These are phyloP conservation scores for Aspergillus spinulosporus DNA, from an alignment of 2,329 filamentous ascomycete species.

Conservation along the genomic window DNA sequence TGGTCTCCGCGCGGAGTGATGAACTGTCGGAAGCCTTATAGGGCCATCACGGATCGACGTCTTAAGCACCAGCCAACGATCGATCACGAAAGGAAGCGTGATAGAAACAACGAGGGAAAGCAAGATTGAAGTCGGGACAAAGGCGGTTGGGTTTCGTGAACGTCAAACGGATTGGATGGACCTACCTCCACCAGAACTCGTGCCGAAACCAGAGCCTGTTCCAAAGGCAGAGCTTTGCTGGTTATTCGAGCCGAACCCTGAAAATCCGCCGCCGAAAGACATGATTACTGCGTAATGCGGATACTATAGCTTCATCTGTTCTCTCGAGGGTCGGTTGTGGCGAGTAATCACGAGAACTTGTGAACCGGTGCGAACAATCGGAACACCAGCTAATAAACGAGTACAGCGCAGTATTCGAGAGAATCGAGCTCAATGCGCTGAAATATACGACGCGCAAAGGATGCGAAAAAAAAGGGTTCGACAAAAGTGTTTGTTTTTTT, in stretches of 20 bases:
- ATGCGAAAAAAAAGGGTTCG: constrained; percentile 12
- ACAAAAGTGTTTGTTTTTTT: constrained; percentile 14
- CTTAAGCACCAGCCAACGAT: constrained; percentile 30
- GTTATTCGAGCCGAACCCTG: constrained; percentile 62
- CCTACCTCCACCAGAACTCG: constrained; percentile 41
- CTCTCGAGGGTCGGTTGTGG: constrained; percentile 14
- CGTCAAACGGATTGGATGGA: constrained; percentile 21
- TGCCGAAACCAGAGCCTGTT: constrained; percentile 38
- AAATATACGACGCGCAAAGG: constrained; percentile 18
- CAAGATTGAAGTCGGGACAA: constrained; percentile 4
- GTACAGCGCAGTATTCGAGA: constrained; percentile 5
- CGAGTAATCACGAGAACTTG: constrained; percentile 9
- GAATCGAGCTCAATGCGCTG: constrained; percentile 9
- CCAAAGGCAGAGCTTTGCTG: constrained; percentile 47
- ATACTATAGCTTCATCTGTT: constrained; percentile 34
- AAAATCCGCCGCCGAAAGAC: constrained; percentile 47
- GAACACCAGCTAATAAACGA: background rate
- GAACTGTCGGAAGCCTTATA: constrained; percentile 25
- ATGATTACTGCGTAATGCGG: constrained; percentile 27
- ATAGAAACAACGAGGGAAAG: constrained; percentile 6
- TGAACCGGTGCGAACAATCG: constrained; percentile 4
- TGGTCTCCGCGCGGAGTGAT: constrained; percentile 23
- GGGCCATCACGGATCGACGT: constrained; percentile 31
- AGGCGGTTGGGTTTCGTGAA: constrained; percentile 2
- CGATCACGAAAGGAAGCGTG: constrained; percentile 15